Evolutionary conservation across 768 basidiomycete genomes (phyloP).

Genomic region (Boletus speciosus): DNA sequence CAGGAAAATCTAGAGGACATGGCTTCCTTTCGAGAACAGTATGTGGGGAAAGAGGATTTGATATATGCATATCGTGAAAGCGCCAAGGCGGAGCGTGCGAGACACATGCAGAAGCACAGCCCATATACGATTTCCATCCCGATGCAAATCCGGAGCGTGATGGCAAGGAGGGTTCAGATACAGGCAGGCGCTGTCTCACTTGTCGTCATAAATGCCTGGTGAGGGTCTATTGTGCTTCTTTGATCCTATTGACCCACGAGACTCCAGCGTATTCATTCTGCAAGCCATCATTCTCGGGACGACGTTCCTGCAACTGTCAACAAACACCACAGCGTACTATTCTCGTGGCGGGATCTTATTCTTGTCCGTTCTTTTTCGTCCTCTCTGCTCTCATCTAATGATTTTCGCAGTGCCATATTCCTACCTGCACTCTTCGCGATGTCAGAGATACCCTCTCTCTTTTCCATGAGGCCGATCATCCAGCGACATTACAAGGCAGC

Average conservation of each 20-base stretch:
- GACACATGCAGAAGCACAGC: constrained; percentile 39
- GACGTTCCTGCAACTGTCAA: constrained; percentile 44
- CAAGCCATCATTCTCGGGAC: constrained; percentile 35
- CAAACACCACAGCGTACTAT: constrained; percentile 33
- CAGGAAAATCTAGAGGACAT: constrained; percentile 46
- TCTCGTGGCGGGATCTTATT: constrained; percentile 82
- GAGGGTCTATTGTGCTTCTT: neutral
- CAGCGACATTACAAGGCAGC: constrained; percentile 42
- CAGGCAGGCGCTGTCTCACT: constrained; percentile 37
- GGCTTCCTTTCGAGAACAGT: constrained; percentile 42
- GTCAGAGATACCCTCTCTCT: constrained; percentile 55
- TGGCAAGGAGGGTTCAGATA: constrained; percentile 45
- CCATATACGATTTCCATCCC: constrained; percentile 49
- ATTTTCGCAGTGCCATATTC: constrained; percentile 44
- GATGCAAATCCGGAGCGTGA: constrained; percentile 46
- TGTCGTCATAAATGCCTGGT: constrained; percentile 32
- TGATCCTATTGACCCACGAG: neutral
- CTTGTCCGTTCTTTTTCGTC: constrained; percentile 47
- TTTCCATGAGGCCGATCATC: constrained; percentile 43
- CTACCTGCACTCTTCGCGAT: constrained; percentile 57
- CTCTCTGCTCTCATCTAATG: neutral
- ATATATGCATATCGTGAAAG: constrained; percentile 46
- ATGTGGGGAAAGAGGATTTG: constrained; percentile 43
- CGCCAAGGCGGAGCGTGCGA: constrained; percentile 51
- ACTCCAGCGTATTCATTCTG: constrained; percentile 37